phyloP scores from a whole-genome alignment of 805 yeast species.

The Zygoascus ofunaensis region DNA sequence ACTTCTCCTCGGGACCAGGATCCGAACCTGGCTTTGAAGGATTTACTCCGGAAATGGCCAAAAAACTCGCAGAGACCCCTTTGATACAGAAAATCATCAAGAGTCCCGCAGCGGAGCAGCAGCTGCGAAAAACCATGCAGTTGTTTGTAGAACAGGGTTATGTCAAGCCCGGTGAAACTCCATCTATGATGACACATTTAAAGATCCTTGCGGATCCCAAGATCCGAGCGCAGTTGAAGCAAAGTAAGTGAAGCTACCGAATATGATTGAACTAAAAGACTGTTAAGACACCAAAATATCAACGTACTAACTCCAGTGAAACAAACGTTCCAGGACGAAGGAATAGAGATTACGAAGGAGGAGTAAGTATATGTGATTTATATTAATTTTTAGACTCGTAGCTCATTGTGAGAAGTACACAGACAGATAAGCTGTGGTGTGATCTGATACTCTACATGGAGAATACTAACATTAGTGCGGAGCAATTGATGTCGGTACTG shows the following conservation, averaged over 20 bases:
- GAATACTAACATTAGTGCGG: slow-evolving; percentile 11
- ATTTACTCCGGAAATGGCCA: slow-evolving; percentile 8
- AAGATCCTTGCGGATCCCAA: slow-evolving; percentile 24
- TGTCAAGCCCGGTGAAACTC: slow-evolving; percentile 23
- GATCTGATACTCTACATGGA: too few species aligned
- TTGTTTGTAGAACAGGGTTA: slow-evolving; percentile 21
- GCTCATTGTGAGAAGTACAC: too few species aligned
- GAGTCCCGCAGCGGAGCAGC: slow-evolving; percentile 19
- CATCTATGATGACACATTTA: slow-evolving; percentile 17
- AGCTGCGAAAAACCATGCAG: slow-evolving; percentile 14
- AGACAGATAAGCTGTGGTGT: too few species aligned
- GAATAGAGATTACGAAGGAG: slow-evolving; percentile 15
- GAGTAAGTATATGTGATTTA: slow-evolving; percentile 12
- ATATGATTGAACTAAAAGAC: too few species aligned
- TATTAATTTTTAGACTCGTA: too few species aligned
- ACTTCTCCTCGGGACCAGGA: too few species aligned
- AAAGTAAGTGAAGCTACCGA: slow-evolving; percentile 13
- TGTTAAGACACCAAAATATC: background rate
- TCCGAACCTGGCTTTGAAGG: background rate
- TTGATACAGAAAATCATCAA: slow-evolving; percentile 16
- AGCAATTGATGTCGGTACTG: slow-evolving; percentile 10
- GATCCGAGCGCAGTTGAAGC: slow-evolving; percentile 19
- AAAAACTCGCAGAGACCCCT: slow-evolving; percentile 11
- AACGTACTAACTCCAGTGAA: slow-evolving; percentile 8
- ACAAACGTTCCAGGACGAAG: slow-evolving; percentile 14